phyloP scores from a whole-genome alignment of 2,329 filamentous ascomycete genomes.

The Venturia effusa region DNA sequence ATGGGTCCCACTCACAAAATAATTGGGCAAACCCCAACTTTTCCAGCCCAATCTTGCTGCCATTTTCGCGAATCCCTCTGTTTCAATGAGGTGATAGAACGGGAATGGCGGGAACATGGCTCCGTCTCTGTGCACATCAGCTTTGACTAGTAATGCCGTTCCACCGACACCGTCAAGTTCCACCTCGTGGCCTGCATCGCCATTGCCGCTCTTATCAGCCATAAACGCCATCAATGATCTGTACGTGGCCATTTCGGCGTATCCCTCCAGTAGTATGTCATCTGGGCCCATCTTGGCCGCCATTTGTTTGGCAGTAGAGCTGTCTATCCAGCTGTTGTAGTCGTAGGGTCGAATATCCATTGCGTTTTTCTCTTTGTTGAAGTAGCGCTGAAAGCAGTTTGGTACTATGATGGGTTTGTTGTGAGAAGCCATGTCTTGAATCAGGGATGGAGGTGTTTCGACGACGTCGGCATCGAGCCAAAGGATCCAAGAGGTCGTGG shows the following conservation, averaged over 20 bases:
- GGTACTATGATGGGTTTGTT: constrained; percentile 88
- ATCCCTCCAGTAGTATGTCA: constrained; percentile 88
- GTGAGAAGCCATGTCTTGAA: constrained; percentile 82
- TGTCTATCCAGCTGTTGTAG: constrained; percentile 97
- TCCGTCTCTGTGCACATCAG: constrained; percentile 90
- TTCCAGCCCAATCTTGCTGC: constrained; percentile 78
- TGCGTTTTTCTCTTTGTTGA: constrained; percentile 56
- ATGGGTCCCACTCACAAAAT: constrained; percentile 58
- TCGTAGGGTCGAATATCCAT: constrained; percentile 79
- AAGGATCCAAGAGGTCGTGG: constrained; percentile 86
- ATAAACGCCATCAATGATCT: constrained; percentile 84
- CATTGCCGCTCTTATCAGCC: constrained; percentile 40
- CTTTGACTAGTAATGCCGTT: constrained; percentile 85
- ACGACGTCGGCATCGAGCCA: constrained; percentile 92
- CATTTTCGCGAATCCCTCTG: constrained; percentile 97
- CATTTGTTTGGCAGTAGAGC: constrained; percentile 63
- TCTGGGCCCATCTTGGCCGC: constrained; percentile 75
- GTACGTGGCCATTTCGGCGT: constrained; percentile 86
- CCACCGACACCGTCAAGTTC: constrained; percentile 88
- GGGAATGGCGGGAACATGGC: constrained; percentile 97
- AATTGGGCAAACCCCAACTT: constrained; percentile 84
- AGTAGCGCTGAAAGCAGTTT: constrained; percentile 86
- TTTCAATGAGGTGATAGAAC: constrained; percentile 96
- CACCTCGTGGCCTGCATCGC: constrained; percentile 51
- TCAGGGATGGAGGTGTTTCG: constrained; percentile 72